Conservation (phyloP, 139 green algal species). For the Raphidocelis subcapitata region DNA sequence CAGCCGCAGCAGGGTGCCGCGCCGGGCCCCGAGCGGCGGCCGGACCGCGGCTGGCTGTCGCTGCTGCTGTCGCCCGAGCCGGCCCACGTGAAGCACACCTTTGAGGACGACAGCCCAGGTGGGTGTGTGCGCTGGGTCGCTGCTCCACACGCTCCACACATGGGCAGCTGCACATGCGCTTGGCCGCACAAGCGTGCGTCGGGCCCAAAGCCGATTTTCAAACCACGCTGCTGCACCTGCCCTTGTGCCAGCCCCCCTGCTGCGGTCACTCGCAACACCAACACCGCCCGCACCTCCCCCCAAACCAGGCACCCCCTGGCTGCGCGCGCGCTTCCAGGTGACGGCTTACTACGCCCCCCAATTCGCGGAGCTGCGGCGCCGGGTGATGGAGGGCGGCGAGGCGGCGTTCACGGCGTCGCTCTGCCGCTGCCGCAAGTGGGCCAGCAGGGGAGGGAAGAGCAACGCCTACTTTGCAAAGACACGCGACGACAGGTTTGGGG, state of each 20-base stretch:
- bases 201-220: too few relatives aligned
- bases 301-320: conserved; percentile 27
- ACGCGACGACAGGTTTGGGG: conserved; percentile 77
- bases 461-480: conserved; percentile 94
- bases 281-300: background rate
- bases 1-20: background rate
- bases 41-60: conserved; percentile 34
- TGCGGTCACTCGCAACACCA: background rate
- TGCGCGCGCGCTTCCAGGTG: conserved; percentile 44
- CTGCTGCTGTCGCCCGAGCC: conserved; percentile 54
- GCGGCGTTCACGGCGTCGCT: conserved; percentile 78
- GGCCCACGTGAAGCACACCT: conserved; percentile 53
- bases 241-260: too few relatives aligned
- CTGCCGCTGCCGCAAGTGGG: conserved; percentile 63
- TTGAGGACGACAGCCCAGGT: conserved; percentile 66
- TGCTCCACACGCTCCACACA: too few relatives aligned
- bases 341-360: conserved; percentile 83
- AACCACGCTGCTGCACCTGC: too few relatives aligned
- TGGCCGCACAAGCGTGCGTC: conserved; percentile 52
- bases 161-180: too few relatives aligned
- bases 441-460: conserved; percentile 82
- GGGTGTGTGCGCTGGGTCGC: too few relatives aligned
- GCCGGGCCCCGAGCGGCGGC: background rate
- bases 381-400: conserved; percentile 69
- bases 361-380: conserved; percentile 78